Conservation (phyloP, 78 protist species). For the Blattamonas nauphoetae region DNA sequence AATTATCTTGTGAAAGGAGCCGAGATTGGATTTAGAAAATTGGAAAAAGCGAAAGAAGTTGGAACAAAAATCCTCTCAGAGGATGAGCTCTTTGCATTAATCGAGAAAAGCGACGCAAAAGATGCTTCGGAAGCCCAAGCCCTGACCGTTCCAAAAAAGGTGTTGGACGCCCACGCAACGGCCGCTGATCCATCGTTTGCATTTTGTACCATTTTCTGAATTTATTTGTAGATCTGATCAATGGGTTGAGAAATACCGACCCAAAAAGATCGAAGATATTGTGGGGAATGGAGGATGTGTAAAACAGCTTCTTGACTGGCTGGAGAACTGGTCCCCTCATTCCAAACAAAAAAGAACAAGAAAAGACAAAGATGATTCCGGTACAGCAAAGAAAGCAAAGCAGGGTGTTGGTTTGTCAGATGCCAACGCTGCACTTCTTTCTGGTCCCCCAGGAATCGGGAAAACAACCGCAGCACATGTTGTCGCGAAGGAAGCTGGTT, state of each 20-base stretch:
- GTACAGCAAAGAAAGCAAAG: not conserved
- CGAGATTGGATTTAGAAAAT: not conserved
- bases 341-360: not conserved
- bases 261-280: slow-evolving; percentile 36
- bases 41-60: slow-evolving; percentile 4
- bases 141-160: not conserved
- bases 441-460: slow-evolving; percentile 86
- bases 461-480: slow-evolving; percentile 72
- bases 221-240: not conserved
- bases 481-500: slow-evolving; percentile 12
- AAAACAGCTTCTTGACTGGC: slow-evolving; percentile 39
- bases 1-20: not conserved
- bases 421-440: slow-evolving; percentile 48
- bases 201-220: not conserved
- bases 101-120: not conserved
- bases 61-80: slow-evolving; percentile 30
- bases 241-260: slow-evolving; percentile 65
- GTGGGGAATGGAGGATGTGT: slow-evolving; percentile 53
- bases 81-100: slow-evolving; percentile 35
- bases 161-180: not conserved
- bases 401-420: not conserved
- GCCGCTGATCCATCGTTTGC: not conserved
- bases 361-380: not conserved
- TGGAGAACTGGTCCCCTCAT: slow-evolving; percentile 39
- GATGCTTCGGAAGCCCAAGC: not conserved